Evolutionary conservation across 1,284 basidiomycete genomes (phyloP).

Genomic region (Ustilago tritici): DNA sequence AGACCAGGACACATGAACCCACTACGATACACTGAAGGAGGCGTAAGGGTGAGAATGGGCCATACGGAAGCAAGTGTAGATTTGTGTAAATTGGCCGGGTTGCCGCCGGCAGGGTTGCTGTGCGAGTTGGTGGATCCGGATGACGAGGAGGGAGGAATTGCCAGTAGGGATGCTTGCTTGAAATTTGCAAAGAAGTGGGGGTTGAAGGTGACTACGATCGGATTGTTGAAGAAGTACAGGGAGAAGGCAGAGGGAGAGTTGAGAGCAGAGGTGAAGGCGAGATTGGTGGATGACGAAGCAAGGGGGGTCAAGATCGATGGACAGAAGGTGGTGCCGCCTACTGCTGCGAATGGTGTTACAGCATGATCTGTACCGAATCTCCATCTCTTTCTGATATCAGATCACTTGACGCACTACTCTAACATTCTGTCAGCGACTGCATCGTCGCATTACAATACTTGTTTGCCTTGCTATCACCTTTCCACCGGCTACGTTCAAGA

Average conservation of each 20-base stretch:
- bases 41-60: constrained; percentile 84
- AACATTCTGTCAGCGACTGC: too few species aligned
- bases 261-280: constrained; percentile 10
- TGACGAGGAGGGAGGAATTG: constrained; percentile 87
- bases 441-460: neutral
- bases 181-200: constrained; percentile 92
- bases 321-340: constrained; percentile 50
- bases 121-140: constrained; percentile 97
- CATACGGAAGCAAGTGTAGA: constrained; percentile 96
- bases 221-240: constrained; percentile 73
- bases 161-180: constrained; percentile 91
- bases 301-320: constrained; percentile 43
- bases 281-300: constrained; percentile 21
- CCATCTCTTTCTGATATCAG: neutral
- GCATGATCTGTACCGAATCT: neutral
- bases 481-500: neutral
- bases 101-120: constrained; percentile 84
- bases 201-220: constrained; percentile 92
- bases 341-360: constrained; percentile 5
- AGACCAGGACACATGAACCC: constrained; percentile 97
- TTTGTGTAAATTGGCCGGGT: constrained; percentile 82
- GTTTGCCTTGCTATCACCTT: neutral
- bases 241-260: constrained; percentile 54
- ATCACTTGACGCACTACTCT: too few species aligned
- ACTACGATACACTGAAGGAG: constrained; percentile 85